Percentiles rank a stretch among this genome's conserved stretches.
These are phyloP conservation scores for Fomitopsis pinicola DNA, from an alignment of 1,284 basidiomycete genomes.

Conservation along the genomic window DNA sequence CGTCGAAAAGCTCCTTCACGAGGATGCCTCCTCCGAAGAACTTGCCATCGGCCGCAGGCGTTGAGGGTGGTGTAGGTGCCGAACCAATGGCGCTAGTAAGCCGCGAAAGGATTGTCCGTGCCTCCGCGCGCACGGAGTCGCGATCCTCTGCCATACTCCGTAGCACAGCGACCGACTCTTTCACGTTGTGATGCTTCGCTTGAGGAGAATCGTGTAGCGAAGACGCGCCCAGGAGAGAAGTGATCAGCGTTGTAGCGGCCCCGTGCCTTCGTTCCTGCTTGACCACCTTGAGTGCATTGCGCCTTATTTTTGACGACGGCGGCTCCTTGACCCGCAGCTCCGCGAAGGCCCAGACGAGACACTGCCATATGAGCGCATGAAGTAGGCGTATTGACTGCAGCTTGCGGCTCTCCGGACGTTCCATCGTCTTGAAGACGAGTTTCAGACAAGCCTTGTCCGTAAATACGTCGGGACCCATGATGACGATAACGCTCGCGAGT, in stretches of 20 bases:
- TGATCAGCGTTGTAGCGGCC: conserved; percentile 34
- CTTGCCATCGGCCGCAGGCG: background rate
- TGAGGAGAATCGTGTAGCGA: conserved; percentile 29
- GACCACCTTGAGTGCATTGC: conserved; percentile 33
- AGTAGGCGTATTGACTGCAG: conserved; percentile 30
- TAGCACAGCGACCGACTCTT: conserved; percentile 32
- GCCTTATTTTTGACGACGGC: conserved; percentile 11
- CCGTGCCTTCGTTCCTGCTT: conserved; percentile 40
- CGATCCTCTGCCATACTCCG: conserved; percentile 33
- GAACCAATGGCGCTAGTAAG: conserved; percentile 31
- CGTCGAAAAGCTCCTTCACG: conserved; percentile 25
- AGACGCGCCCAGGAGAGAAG: background rate
- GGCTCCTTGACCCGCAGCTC: conserved; percentile 21
- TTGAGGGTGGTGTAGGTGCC: conserved; percentile 7
- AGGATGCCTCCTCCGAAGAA: conserved; percentile 12
- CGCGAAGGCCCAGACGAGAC: conserved; percentile 51
- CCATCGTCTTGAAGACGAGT: conserved; percentile 35
- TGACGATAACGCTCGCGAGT: conserved; percentile 43
- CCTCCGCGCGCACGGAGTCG: conserved; percentile 30
- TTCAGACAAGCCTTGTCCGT: conserved; percentile 34
- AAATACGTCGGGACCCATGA: conserved; percentile 44
- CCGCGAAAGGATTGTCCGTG: conserved; percentile 33
- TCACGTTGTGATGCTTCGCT: background rate
- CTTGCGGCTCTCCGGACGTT: conserved; percentile 28
- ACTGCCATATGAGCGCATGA: conserved; percentile 46